Conservation (phyloP, 2,329 filamentous ascomycete species). For the Epichloe brachyelytri region DNA sequence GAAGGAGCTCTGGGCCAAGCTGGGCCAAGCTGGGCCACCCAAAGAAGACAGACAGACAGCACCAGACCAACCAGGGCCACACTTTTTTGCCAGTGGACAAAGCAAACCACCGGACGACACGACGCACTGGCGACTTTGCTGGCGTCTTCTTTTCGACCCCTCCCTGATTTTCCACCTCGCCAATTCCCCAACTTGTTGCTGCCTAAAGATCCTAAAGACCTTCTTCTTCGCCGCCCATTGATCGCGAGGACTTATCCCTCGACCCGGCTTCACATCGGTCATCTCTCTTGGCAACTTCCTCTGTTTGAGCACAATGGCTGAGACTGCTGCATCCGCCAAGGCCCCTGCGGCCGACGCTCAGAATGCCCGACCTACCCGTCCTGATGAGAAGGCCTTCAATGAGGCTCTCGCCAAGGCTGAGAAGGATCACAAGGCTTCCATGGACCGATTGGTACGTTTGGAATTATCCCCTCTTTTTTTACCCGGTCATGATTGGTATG, state of each 20-base stretch:
- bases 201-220: neutral
- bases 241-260: conserved; percentile 4
- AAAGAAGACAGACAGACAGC: neutral
- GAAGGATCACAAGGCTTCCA: conserved; percentile 69
- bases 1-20: neutral
- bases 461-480: no score
- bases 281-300: conserved; percentile 3
- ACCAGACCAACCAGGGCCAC: neutral
- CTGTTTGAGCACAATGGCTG: conserved; percentile 27
- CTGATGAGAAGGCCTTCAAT: conserved; percentile 78
- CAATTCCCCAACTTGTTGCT: neutral
- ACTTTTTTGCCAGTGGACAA: neutral
- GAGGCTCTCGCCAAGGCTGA: conserved; percentile 66
- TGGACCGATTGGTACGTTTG: conserved; percentile 40
- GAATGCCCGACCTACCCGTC: conserved; percentile 62
- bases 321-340: conserved; percentile 31
- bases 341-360: conserved; percentile 27
- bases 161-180: neutral
- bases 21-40: no score
- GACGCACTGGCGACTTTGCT: neutral
- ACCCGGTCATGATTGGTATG: no score
- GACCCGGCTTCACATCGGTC: conserved; percentile 10
- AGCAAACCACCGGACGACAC: neutral
- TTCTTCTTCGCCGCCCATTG: neutral
- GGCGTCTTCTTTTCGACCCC: neutral